Conservation (phyloP, 1,284 basidiomycete genomes). For the Flammula alnicola region DNA sequence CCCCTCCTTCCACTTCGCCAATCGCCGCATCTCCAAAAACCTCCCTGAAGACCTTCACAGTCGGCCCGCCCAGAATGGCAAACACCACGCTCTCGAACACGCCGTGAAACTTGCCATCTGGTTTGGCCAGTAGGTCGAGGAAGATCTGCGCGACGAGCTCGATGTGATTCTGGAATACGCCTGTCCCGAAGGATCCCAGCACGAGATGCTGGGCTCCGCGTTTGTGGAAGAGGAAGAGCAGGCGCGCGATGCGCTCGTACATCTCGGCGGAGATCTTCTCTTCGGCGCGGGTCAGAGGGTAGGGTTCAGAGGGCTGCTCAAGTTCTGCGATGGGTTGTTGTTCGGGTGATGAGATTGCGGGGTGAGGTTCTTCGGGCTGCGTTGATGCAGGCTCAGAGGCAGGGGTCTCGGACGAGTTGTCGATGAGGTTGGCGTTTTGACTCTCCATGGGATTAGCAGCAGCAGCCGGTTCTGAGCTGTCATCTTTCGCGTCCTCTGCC, state of each 20-base stretch:
- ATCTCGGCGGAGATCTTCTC: slow-evolving; percentile 1
- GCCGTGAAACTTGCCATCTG: slow-evolving; percentile 18
- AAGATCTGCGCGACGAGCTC: slow-evolving; percentile 60
- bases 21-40: slow-evolving; percentile 17
- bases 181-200: slow-evolving; percentile 77
- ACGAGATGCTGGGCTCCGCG: slow-evolving; percentile 63
- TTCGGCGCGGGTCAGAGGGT: slow-evolving; percentile 9
- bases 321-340: neutral
- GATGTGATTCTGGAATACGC: slow-evolving; percentile 71
- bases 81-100: slow-evolving; percentile 28
- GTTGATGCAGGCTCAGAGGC: too few relatives aligned
- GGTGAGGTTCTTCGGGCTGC: neutral
- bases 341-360: neutral
- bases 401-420: too few relatives aligned
- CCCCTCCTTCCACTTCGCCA: slow-evolving; percentile 8
- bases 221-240: slow-evolving; percentile 65
- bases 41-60: slow-evolving; percentile 24
- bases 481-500: neutral
- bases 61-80: slow-evolving; percentile 25
- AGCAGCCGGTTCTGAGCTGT: neutral
- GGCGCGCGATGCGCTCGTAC: slow-evolving; percentile 65
- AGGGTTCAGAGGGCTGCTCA: neutral
- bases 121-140: slow-evolving; percentile 54
- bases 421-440: too few relatives aligned
- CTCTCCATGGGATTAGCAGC: too few relatives aligned